These are phyloP conservation scores for Gillenia trifoliata DNA, from an alignment of 306 rosid species.

Conservation along the genomic window DNA sequence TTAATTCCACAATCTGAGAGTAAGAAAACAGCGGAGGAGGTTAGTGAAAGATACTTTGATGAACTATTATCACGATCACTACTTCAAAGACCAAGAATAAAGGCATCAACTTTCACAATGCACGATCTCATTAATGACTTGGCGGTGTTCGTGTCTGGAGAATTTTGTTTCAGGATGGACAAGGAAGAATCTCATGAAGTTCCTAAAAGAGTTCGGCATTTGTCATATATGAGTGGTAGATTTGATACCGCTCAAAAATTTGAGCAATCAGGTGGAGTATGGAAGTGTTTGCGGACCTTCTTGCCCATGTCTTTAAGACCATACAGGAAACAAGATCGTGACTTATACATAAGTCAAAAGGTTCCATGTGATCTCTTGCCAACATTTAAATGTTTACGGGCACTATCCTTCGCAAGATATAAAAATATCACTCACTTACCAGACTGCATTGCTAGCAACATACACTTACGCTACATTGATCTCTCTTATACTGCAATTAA, in stretches of 20 bases:
- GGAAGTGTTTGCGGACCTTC: not conserved
- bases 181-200: accelerated
- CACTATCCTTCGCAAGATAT: not conserved
- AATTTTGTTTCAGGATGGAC: not conserved
- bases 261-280: not conserved
- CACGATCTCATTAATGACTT: not conserved
- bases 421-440: not conserved
- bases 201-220: not conserved
- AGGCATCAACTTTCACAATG: not conserved
- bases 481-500: not conserved
- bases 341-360: not conserved
- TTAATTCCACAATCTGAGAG: not conserved
- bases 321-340: accelerated
- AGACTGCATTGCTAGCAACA: not conserved
- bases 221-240: not conserved
- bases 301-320: not conserved
- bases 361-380: not conserved
- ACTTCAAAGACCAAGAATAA: not conserved
- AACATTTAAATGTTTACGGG: not conserved
- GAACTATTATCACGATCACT: not conserved
- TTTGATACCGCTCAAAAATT: not conserved
- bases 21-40: not conserved
- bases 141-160: not conserved
- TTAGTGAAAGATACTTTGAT: conserved; percentile 1
- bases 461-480: not conserved